Conservation (phyloP, 1,284 basidiomycete genomes). For the Chondrostereum purpureum region DNA sequence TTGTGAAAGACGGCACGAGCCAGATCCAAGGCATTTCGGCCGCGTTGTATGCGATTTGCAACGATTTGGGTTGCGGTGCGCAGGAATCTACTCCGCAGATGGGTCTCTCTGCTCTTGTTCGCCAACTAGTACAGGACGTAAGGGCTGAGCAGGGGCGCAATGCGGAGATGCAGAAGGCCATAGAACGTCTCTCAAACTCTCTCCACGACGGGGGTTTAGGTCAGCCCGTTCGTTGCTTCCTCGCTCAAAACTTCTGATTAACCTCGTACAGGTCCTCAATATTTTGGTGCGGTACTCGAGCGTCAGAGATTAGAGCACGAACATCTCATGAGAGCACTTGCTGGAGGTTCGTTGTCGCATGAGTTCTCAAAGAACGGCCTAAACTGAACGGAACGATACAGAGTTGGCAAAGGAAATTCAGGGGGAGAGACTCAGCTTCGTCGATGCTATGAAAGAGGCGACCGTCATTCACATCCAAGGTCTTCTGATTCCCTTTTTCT, state of each 20-base stretch:
- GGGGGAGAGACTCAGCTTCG: constrained; percentile 76
- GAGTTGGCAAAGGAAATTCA: constrained; percentile 78
- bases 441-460: constrained; percentile 87
- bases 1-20: constrained; percentile 66
- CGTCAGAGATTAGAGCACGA: constrained; percentile 68
- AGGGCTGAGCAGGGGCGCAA: constrained; percentile 36
- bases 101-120: constrained; percentile 34
- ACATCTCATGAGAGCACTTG: constrained; percentile 53
- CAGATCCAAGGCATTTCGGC: constrained; percentile 61
- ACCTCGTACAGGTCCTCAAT: constrained; percentile 40
- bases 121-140: constrained; percentile 33
- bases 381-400: too few species aligned
- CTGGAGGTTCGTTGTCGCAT: constrained; percentile 47
- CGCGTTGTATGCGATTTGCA: constrained; percentile 55
- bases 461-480: constrained; percentile 80
- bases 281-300: constrained; percentile 55
- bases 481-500: constrained; percentile 26
- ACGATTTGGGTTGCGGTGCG: constrained; percentile 34
- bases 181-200: constrained; percentile 40
- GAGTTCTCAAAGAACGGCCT: neutral
- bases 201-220: constrained; percentile 34
- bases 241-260: constrained; percentile 9
- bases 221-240: constrained; percentile 18
- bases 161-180: constrained; percentile 35
- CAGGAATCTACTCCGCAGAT: constrained; percentile 11